Conservation (phyloP, 352 stramenopile genomes). For the Pythium insidiosum region DNA sequence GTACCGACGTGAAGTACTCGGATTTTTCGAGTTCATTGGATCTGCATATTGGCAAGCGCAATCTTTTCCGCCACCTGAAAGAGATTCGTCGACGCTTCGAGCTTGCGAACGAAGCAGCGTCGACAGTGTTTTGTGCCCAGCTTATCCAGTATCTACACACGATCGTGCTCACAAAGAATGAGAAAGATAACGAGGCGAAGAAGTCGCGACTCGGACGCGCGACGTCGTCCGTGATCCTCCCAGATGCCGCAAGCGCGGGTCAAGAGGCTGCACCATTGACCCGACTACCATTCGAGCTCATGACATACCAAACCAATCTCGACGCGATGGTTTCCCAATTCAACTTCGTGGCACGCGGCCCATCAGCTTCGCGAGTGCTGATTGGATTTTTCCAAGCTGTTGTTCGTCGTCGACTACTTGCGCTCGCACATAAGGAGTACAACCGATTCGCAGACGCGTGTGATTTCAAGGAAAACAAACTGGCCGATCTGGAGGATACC, state of each 20-base stretch:
- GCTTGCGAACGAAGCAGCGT: constrained; percentile 51
- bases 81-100: constrained; percentile 47
- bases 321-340: constrained; percentile 77
- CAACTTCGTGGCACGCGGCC: constrained; percentile 59
- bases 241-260: constrained; percentile 17
- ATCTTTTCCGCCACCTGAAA: constrained; percentile 35
- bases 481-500: constrained; percentile 39
- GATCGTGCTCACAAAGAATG: constrained; percentile 59
- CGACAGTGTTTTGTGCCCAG: constrained; percentile 56
- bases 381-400: constrained; percentile 50
- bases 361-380: constrained; percentile 34
- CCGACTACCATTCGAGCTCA: constrained; percentile 49
- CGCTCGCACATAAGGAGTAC: constrained; percentile 46
- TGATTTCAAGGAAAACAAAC: constrained; percentile 33
- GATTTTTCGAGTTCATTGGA: constrained; percentile 38
- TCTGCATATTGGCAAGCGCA: constrained; percentile 51
- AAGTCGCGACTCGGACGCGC: constrained; percentile 31
- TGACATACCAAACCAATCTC: constrained; percentile 76
- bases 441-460: constrained; percentile 46
- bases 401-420: constrained; percentile 35
- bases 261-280: constrained; percentile 22
- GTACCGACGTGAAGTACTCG: constrained; percentile 19
- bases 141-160: constrained; percentile 59
- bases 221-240: constrained; percentile 44
- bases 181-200: constrained; percentile 46